These are phyloP conservation scores for Ustilaginoidea virens DNA, from an alignment of 2,329 filamentous ascomycete genomes.

Conservation along the genomic window DNA sequence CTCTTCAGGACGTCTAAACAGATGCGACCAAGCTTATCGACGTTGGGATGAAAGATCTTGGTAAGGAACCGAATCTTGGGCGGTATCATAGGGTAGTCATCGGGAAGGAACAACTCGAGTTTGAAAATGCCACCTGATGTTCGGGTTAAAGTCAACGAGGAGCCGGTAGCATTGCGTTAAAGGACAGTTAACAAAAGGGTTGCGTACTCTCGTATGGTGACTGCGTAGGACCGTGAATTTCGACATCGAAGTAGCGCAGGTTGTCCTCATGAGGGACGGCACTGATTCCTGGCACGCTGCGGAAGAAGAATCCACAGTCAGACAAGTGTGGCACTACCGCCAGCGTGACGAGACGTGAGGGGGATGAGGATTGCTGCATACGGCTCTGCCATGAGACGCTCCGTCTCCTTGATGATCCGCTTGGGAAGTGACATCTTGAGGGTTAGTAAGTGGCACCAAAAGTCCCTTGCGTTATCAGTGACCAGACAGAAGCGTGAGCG, in stretches of 20 bases:
- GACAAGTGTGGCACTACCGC: no score
- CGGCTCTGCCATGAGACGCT: slow-evolving; percentile 93
- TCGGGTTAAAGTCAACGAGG: slow-evolving; percentile 4
- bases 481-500: no score
- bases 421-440: slow-evolving; percentile 65
- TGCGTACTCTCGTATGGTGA: slow-evolving; percentile 83
- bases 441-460: not conserved
- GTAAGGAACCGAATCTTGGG: slow-evolving; percentile 97
- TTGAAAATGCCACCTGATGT: slow-evolving; percentile 67
- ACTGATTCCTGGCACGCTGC: slow-evolving; percentile 86
- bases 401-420: slow-evolving; percentile 96
- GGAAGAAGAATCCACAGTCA: slow-evolving; percentile 3
- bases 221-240: slow-evolving; percentile 79
- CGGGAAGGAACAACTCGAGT: slow-evolving; percentile 90
- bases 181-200: no score
- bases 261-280: slow-evolving; percentile 95
- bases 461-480: no score
- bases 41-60: slow-evolving; percentile 98
- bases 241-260: slow-evolving; percentile 94
- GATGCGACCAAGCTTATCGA: slow-evolving; percentile 93
- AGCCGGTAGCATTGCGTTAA: no score
- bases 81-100: slow-evolving; percentile 98
- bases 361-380: slow-evolving; percentile 33
- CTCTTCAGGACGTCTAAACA: slow-evolving; percentile 96
- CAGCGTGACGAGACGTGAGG: no score